Conservation (phyloP, 257 asterid species). For the Scutellaria minor region DNA sequence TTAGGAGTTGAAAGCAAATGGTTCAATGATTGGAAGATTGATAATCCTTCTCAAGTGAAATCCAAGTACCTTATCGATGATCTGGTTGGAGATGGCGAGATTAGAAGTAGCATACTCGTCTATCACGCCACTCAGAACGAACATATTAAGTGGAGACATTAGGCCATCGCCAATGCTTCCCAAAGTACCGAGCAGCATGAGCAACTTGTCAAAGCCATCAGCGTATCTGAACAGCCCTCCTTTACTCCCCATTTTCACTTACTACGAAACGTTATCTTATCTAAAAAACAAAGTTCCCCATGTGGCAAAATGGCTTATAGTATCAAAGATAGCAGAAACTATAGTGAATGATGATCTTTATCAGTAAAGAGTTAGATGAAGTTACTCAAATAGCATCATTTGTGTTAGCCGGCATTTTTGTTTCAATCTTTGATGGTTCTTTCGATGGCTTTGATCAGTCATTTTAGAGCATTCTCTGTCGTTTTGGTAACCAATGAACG, state of each 20-base stretch:
- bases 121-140: slow-evolving; percentile 56
- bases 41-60: neutral
- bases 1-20: neutral
- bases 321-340: no score
- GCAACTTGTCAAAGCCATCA: slow-evolving; percentile 60
- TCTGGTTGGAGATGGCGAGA: slow-evolving; percentile 37
- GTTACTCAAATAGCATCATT: neutral
- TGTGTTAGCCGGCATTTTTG: slow-evolving; percentile 29
- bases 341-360: no score
- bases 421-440: neutral
- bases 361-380: neutral
- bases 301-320: no score
- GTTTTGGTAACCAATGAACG: slow-evolving; percentile 4
- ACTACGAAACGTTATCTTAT: neutral
- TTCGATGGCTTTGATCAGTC: neutral
- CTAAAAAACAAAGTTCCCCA: no score
- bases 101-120: slow-evolving; percentile 53
- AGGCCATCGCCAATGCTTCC: slow-evolving; percentile 86
- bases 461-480: slow-evolving; percentile 20
- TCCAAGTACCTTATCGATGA: slow-evolving; percentile 60
- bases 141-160: slow-evolving; percentile 71
- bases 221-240: slow-evolving; percentile 65
- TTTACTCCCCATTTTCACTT: slow-evolving; percentile 49
- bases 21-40: neutral
- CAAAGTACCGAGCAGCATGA: slow-evolving; percentile 64